Percentiles rank a stretch among this genome's conserved stretches.
Conservation (phyloP, 768 basidiomycete species). For the Sutorius australiensis region DNA sequence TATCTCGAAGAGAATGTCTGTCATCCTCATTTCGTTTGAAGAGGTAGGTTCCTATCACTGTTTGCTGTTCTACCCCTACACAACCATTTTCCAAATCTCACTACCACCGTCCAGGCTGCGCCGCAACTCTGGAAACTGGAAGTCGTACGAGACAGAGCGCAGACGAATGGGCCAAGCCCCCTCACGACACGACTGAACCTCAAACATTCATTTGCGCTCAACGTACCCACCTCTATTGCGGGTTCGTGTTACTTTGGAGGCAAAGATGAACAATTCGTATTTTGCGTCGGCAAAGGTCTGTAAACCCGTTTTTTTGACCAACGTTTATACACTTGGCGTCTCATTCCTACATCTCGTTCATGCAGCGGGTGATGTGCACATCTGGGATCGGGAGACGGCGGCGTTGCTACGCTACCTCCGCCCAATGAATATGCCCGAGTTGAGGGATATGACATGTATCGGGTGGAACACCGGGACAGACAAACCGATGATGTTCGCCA, state of each 20-base stretch:
- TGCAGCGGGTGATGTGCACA: slow-evolving; percentile 76
- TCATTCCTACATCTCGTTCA: background rate
- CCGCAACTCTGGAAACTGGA: slow-evolving; percentile 77
- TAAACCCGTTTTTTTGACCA: background rate
- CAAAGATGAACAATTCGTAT: slow-evolving; percentile 70
- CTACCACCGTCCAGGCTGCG: slow-evolving; percentile 42
- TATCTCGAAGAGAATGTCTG: slow-evolving; percentile 39
- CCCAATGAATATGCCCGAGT: slow-evolving; percentile 45
- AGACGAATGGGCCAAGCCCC: slow-evolving; percentile 28
- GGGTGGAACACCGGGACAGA: slow-evolving; percentile 73
- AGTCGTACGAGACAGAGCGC: slow-evolving; percentile 45
- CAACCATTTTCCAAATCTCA: background rate
- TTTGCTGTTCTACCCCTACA: background rate
- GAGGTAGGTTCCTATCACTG: slow-evolving; percentile 11
- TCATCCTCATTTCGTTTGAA: slow-evolving; percentile 39
- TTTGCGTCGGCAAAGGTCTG: slow-evolving; percentile 74
- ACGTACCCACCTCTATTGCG: slow-evolving; percentile 61
- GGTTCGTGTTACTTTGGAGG: slow-evolving; percentile 83
- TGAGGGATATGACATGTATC: slow-evolving; percentile 69
- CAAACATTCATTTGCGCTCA: slow-evolving; percentile 68
- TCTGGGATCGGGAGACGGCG: slow-evolving; percentile 82
- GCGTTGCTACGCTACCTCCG: slow-evolving; percentile 65
- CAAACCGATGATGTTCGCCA: slow-evolving; percentile 51
- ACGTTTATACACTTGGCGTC: background rate
- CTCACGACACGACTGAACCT: slow-evolving; percentile 28